Conservation (phyloP, 1,139 yeast genomes). For the Diutina ranongensis region DNA sequence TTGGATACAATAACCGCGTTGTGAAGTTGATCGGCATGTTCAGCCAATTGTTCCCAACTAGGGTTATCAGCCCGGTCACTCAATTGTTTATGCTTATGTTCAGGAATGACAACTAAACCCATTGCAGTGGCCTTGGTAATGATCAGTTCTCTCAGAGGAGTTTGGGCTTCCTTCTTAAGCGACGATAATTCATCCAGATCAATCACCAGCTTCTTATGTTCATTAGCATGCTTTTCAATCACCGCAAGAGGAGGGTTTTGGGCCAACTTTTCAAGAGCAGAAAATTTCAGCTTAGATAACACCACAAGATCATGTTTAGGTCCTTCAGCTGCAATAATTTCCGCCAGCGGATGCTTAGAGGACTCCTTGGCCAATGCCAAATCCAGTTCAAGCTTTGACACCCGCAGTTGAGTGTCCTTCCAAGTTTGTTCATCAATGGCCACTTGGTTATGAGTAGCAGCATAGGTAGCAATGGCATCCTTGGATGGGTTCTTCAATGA, state of each 20-base stretch:
- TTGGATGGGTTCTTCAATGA: background rate
- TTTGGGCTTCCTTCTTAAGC: background rate
- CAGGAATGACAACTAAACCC: slow-evolving; percentile 3
- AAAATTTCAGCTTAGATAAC: slow-evolving; percentile 8
- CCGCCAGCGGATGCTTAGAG: background rate
- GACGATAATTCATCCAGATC: background rate
- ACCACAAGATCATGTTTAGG: slow-evolving; percentile 8
- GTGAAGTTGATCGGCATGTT: slow-evolving; percentile 21
- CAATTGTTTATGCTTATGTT: slow-evolving; percentile 12
- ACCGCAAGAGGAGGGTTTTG: slow-evolving; percentile 12
- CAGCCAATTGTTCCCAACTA: slow-evolving; percentile 19
- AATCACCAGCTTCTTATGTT: background rate
- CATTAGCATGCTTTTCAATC: slow-evolving; percentile 8
- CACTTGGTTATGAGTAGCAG: background rate
- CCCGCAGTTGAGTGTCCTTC: background rate
- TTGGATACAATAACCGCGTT: slow-evolving; percentile 15
- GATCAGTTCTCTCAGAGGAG: background rate
- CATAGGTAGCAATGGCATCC: slow-evolving; percentile 7
- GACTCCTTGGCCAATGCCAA: background rate
- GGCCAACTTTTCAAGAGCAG: slow-evolving; percentile 7
- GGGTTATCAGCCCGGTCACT: slow-evolving; percentile 20
- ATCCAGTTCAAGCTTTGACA: slow-evolving; percentile 1
- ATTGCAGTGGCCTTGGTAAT: background rate
- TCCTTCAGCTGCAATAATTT: background rate
- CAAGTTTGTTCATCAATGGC: background rate